Evolutionary conservation across 495 filamentous ascomycete genomes (phyloP).

Genomic region (Penicillium paxilli): DNA sequence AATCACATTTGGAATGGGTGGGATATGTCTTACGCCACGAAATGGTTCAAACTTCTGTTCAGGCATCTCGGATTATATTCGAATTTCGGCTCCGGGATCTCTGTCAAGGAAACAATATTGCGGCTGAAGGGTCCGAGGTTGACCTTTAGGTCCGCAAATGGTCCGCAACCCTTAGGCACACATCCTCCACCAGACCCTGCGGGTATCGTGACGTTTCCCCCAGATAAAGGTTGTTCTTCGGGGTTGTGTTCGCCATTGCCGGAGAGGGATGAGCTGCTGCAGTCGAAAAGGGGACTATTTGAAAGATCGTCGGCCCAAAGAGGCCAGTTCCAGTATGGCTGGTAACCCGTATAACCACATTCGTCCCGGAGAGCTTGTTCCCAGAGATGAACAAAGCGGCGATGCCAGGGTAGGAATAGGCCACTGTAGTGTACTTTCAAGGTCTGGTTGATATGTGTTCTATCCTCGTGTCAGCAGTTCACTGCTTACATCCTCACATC

Average conservation of each 20-base stretch:
- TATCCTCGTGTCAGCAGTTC: conserved; percentile 21
- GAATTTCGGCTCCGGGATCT: conserved; percentile 27
- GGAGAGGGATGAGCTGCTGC: conserved; percentile 39
- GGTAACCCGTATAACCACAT: conserved; percentile 62
- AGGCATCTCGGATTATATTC: conserved; percentile 63
- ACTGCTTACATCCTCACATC: neutral
- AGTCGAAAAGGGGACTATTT: conserved; percentile 47
- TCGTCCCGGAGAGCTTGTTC: conserved; percentile 66
- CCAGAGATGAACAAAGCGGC: conserved; percentile 59
- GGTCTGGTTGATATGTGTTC: conserved; percentile 51
- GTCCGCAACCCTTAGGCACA: conserved; percentile 47
- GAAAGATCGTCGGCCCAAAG: conserved; percentile 34
- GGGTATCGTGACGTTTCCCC: conserved; percentile 24
- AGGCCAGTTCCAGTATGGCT: conserved; percentile 57
- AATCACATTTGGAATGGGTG: neutral
- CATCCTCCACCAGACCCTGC: conserved; percentile 65
- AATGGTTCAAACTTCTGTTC: conserved; percentile 58
- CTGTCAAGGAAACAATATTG: conserved; percentile 8
- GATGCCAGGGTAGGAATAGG: conserved; percentile 66
- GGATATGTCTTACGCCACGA: conserved; percentile 10
- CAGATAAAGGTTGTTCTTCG: conserved; percentile 21
- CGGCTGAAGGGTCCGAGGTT: conserved; percentile 51
- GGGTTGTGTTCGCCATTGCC: conserved; percentile 49
- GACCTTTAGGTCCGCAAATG: conserved; percentile 49
- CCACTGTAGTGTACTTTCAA: conserved; percentile 33